phyloP scores from a whole-genome alignment of 352 stramenopile genomes.

The Phytophthora niederhauseri region DNA sequence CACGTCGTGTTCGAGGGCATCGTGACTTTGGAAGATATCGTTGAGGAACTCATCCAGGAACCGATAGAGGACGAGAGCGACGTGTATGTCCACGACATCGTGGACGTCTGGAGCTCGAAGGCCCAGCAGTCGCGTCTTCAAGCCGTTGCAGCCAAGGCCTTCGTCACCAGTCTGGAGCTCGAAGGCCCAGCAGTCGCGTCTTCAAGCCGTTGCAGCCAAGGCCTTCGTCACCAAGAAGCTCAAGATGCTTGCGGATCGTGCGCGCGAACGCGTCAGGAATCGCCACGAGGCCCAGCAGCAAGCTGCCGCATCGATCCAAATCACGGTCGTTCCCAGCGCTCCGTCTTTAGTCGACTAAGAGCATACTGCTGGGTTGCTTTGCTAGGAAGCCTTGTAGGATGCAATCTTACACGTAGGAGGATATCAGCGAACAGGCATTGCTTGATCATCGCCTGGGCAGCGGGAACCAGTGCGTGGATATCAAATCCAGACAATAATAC shows the following conservation, averaged over 20 bases:
- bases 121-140: constrained; percentile 41
- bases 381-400: background rate
- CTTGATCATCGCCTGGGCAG: too few species aligned
- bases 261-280: constrained; percentile 48
- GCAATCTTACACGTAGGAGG: too few species aligned
- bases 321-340: constrained; percentile 17
- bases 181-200: constrained; percentile 41
- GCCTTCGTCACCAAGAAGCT: constrained; percentile 60
- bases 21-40: constrained; percentile 92
- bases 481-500: too few species aligned
- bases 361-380: background rate
- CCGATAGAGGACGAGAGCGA: constrained; percentile 93
- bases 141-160: constrained; percentile 35
- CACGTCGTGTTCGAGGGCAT: constrained; percentile 81
- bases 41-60: constrained; percentile 92
- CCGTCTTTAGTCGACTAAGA: constrained; percentile 12
- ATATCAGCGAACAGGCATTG: too few species aligned
- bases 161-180: constrained; percentile 66
- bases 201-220: constrained; percentile 39
- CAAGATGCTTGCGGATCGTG: constrained; percentile 58
- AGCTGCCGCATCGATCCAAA: constrained; percentile 9
- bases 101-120: constrained; percentile 62
- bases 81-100: constrained; percentile 62
- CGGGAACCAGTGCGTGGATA: too few species aligned
- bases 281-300: constrained; percentile 20